Evolutionary conservation across 2,329 filamentous ascomycete species (phyloP), one percentile per base, ranked within the genome.

Genomic region (Thielaviopsis ethacetica): DNA sequence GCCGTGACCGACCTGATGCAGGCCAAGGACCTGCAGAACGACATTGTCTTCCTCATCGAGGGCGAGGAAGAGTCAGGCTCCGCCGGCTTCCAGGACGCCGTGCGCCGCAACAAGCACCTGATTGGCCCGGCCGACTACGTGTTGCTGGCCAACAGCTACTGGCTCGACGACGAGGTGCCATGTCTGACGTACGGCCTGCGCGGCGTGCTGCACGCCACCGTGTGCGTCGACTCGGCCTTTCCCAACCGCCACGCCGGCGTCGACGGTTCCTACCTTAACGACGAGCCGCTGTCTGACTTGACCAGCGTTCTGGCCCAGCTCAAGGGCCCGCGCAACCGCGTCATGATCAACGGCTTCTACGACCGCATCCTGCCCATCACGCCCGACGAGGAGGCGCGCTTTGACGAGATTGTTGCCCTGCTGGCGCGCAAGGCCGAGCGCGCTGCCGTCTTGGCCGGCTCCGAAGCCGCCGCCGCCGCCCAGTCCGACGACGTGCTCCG

Each of bases 21-120:
- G 63, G 83, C 86, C n/a, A 88, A 95, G 65, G 78, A 81, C 19
- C 77, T 98, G 1, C 85, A 85, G 57, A 90, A 90, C 47, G 91
- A 98, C 65, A 84, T 98, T 59, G 79, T 95, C 27, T 98, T 98
- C 66, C 72, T 98, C 3, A 94, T 98, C 54, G 93, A 98, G 68
- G 93, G 93, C 13, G 93, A 98, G 68, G 93, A 98, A 71, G 93
- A 98, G 69, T 91, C 86, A 53, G 93, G 93, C 0, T 96, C 91
- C 1, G 80, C 90, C 27, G 91, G 93, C 0, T 97, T 98, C 67
- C 84, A 88, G 63, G 82, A 91, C 65, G 87, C 88, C 0, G 84
- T 98, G 17, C 81, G 79, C 64, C 79, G 82, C 63, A 83, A 93
- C 71, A 95, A 95, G 69, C 77, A 84, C 15, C 77, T 88, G 24